Evolutionary conservation across 768 basidiomycete genomes (phyloP).

Genomic region (Clitopilus hobsonii): DNA sequence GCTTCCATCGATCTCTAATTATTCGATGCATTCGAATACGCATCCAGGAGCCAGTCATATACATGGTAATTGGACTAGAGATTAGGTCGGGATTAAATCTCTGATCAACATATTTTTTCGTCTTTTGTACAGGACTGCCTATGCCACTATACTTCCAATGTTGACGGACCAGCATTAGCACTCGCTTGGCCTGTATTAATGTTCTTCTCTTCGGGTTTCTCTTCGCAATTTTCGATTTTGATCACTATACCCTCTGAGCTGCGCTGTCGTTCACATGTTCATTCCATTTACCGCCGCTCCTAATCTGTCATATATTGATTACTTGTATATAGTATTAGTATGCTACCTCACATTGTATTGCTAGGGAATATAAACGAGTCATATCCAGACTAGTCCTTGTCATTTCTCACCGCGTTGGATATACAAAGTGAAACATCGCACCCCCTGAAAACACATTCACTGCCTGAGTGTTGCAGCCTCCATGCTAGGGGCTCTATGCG

Average conservation of each 20-base stretch:
- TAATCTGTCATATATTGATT: not conserved
- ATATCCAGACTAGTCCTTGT: too few species aligned
- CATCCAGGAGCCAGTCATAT: conserved; percentile 2
- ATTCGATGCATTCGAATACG: conserved; percentile 12
- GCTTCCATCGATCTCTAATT: conserved; percentile 14
- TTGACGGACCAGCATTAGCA: not conserved
- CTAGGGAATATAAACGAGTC: too few species aligned
- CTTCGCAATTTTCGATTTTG: not conserved
- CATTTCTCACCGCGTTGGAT: too few species aligned
- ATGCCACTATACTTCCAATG: not conserved
- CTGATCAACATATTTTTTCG: not conserved
- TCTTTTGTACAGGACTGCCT: not conserved
- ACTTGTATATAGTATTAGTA: not conserved
- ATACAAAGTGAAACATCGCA: too few species aligned
- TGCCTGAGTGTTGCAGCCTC: too few species aligned
- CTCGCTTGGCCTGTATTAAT: not conserved
- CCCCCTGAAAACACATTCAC: too few species aligned
- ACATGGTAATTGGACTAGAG: conserved; percentile 17
- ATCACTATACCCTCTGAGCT: not conserved
- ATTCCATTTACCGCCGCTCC: not conserved
- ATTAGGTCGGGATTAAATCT: conserved; percentile 4
- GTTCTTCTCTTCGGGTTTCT: not conserved
- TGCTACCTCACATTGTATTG: not conserved
- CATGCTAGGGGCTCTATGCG: too few species aligned
- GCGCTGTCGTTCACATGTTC: not conserved